Evolutionary conservation across 148 eudicot species (phyloP).

Genomic region (Rheum nobile): DNA sequence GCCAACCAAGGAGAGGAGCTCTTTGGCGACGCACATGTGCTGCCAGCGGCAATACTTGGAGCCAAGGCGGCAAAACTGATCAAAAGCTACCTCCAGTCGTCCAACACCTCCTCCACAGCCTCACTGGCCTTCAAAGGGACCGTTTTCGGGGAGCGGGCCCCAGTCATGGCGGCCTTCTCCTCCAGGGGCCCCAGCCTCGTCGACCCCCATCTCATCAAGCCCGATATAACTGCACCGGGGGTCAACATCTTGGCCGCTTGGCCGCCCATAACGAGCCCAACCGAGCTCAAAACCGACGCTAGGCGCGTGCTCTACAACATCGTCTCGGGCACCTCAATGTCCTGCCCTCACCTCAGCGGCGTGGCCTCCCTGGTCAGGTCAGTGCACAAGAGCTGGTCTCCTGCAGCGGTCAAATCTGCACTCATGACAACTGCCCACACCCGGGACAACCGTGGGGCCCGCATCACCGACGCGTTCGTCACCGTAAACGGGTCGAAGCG

Average conservation of each 20-base stretch:
- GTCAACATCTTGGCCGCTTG: slow-evolving; percentile 66
- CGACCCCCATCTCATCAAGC: slow-evolving; percentile 53
- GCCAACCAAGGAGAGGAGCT: slow-evolving; percentile 48
- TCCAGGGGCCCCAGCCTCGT: slow-evolving; percentile 58
- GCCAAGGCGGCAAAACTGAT: slow-evolving; percentile 32
- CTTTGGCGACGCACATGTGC: slow-evolving; percentile 48
- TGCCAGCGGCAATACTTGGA: slow-evolving; percentile 49
- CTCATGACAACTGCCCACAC: slow-evolving; percentile 56
- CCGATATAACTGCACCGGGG: slow-evolving; percentile 66
- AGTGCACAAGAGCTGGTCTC: slow-evolving; percentile 52
- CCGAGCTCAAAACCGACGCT: slow-evolving; percentile 32
- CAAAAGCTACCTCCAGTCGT: slow-evolving; percentile 19
- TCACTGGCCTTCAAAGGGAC: slow-evolving; percentile 38
- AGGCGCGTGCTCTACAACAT: slow-evolving; percentile 52
- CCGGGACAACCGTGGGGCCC: slow-evolving; percentile 23
- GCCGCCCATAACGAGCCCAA: slow-evolving; percentile 52
- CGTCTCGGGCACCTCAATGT: slow-evolving; percentile 72
- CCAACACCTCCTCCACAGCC: slow-evolving; percentile 26
- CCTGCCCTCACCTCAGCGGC: slow-evolving; percentile 70
- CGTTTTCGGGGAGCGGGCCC: slow-evolving; percentile 34
- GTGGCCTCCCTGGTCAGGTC: slow-evolving; percentile 49
- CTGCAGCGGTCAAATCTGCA: slow-evolving; percentile 67
- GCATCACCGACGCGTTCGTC: slow-evolving; percentile 32
- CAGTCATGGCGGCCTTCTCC: slow-evolving; percentile 59
- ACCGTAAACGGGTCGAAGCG: slow-evolving; percentile 16